Base-by-base conservation (phyloP, 1,284 basidiomycete genomes). In the Calocybe gambosa region DNA sequence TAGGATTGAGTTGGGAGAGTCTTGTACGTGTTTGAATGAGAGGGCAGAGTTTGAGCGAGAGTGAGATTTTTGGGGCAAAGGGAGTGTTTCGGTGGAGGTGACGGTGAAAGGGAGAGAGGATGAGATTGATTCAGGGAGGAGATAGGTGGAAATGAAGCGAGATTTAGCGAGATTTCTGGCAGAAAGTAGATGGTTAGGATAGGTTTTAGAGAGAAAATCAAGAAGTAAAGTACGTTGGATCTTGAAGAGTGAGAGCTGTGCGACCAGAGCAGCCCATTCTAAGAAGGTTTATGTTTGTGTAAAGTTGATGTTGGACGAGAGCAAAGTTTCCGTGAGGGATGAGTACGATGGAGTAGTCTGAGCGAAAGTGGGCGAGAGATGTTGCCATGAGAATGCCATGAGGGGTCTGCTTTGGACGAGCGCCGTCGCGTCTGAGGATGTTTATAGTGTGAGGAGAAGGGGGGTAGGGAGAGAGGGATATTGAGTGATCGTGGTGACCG, bases 311-410 rank as follows among this genome's bases (percentile, higher is more conserved):
- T 49, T 74, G 73, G 26, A 73, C 69, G 3, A 34, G 31, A 16
- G 78, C 67, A 61, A 82, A 85, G 59, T 82, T 72, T 21, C 88
- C 88, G 41, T 71, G 65, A 0, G 85, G 85, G 45, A 90, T 79
- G 48, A 75, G 79, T 16, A 90, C 82, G 49, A 89, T 86, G 45
- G 85, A 86, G 59, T 80, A 86, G 67, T 90, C 87, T 2, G 85
- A 89, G 43, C 84, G 84, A 61, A 90, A 90, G 64, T 86, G 82
- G 36, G 84, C 84, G 15, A 90, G 75, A 5, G 85, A 89, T n/a
- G 87, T 90, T 45, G 81, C 77, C 77, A 89, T 80, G 53, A 90
- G 70, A 12, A 74, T 65, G 34, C 87, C 87, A 46, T 80, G 66
- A n/a, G 73, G 69, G 16, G 78, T 86, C 77, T 85, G 43, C 36